Base-by-base conservation (phyloP, 257 asterid genomes). In the Sherardia arvensis region DNA sequence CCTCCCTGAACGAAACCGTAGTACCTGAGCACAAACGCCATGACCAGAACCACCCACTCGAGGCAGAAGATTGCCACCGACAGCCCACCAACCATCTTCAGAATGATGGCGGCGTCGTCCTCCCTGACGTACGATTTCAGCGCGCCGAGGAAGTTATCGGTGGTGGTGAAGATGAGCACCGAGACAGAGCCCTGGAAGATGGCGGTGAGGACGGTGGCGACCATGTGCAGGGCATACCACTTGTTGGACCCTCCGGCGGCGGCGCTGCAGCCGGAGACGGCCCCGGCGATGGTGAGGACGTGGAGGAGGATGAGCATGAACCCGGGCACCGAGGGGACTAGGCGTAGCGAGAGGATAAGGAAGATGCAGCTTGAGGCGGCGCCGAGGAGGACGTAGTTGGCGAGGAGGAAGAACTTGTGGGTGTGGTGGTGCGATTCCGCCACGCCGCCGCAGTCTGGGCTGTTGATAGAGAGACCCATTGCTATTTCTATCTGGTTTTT, bases 361-460 rank as follows among this genome's bases (percentile, higher is more conserved):
- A 88, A 88, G 72, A 84, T 80, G 86, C 95, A 88, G 75, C 85
- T 77, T 1, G 92, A 80, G 51, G 96, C 86, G 61, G 90, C 85
- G 61, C 89, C 90, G 38, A 88, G 67, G 65, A 87, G 86, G 69
- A 78, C 14, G 77, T 84, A 87, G 78, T 87, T 87, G 48, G 63
- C 66, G 28, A 85, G 22, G 0, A 74, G 75, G 81, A 87, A 87
- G 26, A 85, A 48, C 43, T 80, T 84, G 78, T 79, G 91, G 0
- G 91, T 85, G 59, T 22, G 67, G 25, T 73, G 70, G 67, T 72
- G 79, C 14, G 77, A 69, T 28, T 69, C 17, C 17, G 63, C 59
- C 11, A 56, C 51, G 47, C 47, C 47, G 75, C 57, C 58, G n/a
- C 43, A 36, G 26, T 26, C 27, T 45, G 60, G 20, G 38, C 68